Base-by-base conservation (phyloP, 768 basidiomycete species). In the Auricularia cornea region DNA sequence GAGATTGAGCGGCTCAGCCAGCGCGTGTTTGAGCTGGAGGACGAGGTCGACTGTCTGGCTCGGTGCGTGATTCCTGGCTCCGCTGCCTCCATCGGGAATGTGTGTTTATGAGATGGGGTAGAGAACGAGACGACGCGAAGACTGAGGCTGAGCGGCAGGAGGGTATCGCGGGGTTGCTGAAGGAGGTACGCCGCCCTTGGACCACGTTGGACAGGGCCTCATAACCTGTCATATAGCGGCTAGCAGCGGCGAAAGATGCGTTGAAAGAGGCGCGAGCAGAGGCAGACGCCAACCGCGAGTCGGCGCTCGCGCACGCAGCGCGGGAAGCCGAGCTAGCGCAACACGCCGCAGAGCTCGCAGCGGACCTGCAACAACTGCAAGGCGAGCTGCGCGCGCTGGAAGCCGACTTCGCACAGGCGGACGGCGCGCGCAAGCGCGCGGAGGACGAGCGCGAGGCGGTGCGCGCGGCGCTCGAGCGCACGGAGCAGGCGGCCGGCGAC, bases 1-100 rank as follows among this genome's bases (percentile, higher is more conserved):
- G 89, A 94, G 51, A 85, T 96, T 28, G 87, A 94, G 70, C 84
- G 82, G 64, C 83, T 96, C 54, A 84, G 91, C 4, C 87, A 91
- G 65, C 77, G 79, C 61, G 83, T 97, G 10, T 94, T 90, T 73
- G 77, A 84, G 52, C 82, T 96, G 1, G 96, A 98, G 71, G 92
- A 96, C 64, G 89, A 94, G 70, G 83, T 87, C 61, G 92, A 95
- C 65, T 79, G 84, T 32, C 72, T 48, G 10, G 44, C 44, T 10
- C 16, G 44, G 44, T 48, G 20, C 20, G 44, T 48, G 11, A 8
- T 48, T 48, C 6, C 12, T 18, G 44, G 5, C 2, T 23, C 6
- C 6, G 10, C 44, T 48, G 11, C 20, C 16, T 48, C 44, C 20
- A 12, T 48, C 6, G 44, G 5, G 44, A 48, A 20, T 48, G 20